These are phyloP conservation scores for Dimocarpus longan DNA, from an alignment of 345 rosid genomes.

Conservation along the genomic window DNA sequence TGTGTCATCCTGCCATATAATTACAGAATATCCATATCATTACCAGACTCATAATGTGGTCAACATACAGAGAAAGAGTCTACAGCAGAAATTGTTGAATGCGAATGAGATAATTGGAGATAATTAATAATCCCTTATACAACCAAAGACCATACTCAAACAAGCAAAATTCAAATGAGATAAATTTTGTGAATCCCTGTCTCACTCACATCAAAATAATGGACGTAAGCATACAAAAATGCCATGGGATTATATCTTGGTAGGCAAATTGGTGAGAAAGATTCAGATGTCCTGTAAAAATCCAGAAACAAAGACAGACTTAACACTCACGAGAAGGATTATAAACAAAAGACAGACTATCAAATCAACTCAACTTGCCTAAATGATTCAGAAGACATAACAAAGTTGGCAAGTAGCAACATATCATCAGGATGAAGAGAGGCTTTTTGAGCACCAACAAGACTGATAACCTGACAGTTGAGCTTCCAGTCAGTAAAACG, in stretches of 20 bases:
- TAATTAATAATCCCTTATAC: background rate
- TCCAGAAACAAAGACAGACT: constrained; percentile 20
- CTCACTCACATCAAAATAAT: constrained; percentile 88
- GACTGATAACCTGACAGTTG: constrained; percentile 79
- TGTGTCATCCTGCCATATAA: constrained; percentile 74
- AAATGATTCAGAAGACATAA: constrained; percentile 91
- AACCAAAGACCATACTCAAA: background rate
- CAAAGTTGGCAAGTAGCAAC: constrained; percentile 89
- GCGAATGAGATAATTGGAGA: constrained; percentile 2
- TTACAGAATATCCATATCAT: constrained; percentile 21
- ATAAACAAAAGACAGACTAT: background rate
- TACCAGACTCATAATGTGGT: constrained; percentile 2
- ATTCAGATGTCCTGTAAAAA: constrained; percentile 90
- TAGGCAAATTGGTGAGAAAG: constrained; percentile 96
- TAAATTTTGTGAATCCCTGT: constrained; percentile 12
- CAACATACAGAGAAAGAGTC: background rate
- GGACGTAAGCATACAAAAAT: constrained; percentile 92
- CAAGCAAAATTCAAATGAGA: background rate
- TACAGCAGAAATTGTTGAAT: constrained; percentile 7
- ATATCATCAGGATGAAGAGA: constrained; percentile 98
- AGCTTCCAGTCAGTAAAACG: constrained; percentile 25
- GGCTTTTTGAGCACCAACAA: constrained; percentile 97
- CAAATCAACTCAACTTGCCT: constrained; percentile 51
- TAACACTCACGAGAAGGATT: background rate
- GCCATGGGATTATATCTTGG: constrained; percentile 98